Percentiles rank a stretch among this genome's conserved stretches.
Conservation (phyloP, 495 filamentous ascomycete species). For the Neurospora intermedia region DNA sequence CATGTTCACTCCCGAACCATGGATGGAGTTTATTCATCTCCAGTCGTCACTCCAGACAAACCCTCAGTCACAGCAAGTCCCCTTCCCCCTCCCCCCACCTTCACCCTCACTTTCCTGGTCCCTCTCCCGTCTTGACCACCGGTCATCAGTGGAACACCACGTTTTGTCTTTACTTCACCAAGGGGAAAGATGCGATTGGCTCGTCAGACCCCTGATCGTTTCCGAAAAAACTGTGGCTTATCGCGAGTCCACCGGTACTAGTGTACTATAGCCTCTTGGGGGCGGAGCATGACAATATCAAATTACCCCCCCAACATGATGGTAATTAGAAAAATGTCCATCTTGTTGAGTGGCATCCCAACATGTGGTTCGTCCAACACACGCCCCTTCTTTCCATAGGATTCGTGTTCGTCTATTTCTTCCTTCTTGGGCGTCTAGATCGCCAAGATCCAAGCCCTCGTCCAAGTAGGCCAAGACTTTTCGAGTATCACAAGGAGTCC, state of each 20-base stretch:
- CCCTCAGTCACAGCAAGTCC: neutral
- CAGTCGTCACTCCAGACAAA: neutral
- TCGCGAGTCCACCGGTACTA: neutral
- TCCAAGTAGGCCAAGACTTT: neutral
- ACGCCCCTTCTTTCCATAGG: neutral
- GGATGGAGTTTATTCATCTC: neutral
- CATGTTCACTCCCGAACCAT: neutral
- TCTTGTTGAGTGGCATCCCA: neutral
- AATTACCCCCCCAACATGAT: neutral
- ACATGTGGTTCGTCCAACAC: neutral
- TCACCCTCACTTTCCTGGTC: neutral
- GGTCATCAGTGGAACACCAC: neutral
- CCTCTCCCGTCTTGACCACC: neutral
- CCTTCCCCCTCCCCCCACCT: neutral
- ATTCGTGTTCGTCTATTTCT: neutral
- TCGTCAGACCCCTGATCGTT: neutral
- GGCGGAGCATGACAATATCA: neutral
- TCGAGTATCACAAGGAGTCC: neutral
- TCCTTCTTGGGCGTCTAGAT: neutral
- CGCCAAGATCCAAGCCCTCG: neutral
- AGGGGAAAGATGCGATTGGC: neutral
- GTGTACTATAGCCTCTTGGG: neutral
- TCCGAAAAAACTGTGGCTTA: neutral
- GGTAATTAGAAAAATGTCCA: neutral
- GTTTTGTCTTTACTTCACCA: neutral